A percentile compares a stretch with the other conserved stretches of the same genome.
phyloP scores from a whole-genome alignment of 192 early-diverging fungal genomes.

The Podila minutissima region DNA sequence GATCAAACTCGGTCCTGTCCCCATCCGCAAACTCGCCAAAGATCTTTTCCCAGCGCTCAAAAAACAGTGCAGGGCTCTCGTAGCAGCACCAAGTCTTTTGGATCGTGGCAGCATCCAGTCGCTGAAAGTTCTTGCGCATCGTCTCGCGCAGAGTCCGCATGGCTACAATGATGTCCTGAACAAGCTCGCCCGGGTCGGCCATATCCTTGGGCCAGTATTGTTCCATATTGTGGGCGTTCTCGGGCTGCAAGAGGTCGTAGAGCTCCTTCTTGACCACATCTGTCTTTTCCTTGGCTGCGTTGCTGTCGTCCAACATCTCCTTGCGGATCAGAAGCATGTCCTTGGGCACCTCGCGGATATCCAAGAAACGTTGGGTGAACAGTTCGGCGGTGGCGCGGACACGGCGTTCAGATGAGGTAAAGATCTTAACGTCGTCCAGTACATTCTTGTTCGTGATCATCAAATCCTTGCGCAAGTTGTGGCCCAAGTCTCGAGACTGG shows the following conservation, averaged over 20 bases:
- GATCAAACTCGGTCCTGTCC: conserved; percentile 69
- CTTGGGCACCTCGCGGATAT: conserved; percentile 63
- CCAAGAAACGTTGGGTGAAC: conserved; percentile 74
- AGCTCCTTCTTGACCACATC: conserved; percentile 87
- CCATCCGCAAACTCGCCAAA: conserved; percentile 84
- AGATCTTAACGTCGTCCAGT: conserved; percentile 88
- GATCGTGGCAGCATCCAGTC: conserved; percentile 63
- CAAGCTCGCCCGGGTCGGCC: conserved; percentile 55
- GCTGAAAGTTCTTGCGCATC: conserved; percentile 84
- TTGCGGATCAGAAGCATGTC: conserved; percentile 78
- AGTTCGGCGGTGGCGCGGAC: conserved; percentile 87
- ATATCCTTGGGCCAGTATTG: conserved; percentile 52
- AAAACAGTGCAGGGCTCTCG: conserved; percentile 86
- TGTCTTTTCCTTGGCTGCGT: conserved; percentile 94
- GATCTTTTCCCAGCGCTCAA: conserved; percentile 97
- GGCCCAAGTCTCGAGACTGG: conserved; percentile 91
- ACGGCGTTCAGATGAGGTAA: conserved; percentile 86
- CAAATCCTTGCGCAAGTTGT: conserved; percentile 93
- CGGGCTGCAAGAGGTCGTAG: conserved; percentile 50
- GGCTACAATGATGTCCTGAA: conserved; percentile 75
- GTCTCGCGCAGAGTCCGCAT: conserved; percentile 71
- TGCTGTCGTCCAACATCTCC: conserved; percentile 95
- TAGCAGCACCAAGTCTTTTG: conserved; percentile 91
- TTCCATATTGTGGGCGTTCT: conserved; percentile 36
- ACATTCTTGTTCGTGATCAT: conserved; percentile 88